phyloP scores from a whole-genome alignment of 768 basidiomycete genomes.

The Serendipita indica region DNA sequence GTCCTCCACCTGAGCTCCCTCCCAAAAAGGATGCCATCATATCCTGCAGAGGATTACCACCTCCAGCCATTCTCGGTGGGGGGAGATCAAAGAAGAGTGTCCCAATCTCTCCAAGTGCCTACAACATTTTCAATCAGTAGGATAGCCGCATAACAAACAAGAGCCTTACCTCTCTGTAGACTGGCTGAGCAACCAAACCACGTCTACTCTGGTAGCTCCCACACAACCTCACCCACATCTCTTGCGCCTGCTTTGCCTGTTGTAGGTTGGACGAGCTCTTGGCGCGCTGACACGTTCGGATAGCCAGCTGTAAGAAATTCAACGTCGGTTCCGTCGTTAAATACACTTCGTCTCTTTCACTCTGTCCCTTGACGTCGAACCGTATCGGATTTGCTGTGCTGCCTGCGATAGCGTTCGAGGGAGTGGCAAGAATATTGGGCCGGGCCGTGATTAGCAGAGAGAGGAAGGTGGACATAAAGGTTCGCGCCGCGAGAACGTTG shows the following conservation, averaged over 20 bases:
- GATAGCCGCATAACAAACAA: background rate
- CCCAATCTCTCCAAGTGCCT: constrained; percentile 58
- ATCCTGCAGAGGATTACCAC: constrained; percentile 71
- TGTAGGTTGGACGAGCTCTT: constrained; percentile 29
- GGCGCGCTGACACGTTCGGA: constrained; percentile 69
- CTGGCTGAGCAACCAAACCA: constrained; percentile 41
- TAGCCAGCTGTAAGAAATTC: constrained; percentile 84
- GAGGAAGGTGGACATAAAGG: constrained; percentile 76
- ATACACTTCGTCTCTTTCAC: constrained; percentile 44
- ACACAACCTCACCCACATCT: constrained; percentile 70
- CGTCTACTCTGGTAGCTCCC: constrained; percentile 70
- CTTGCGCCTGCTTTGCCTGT: constrained; percentile 62
- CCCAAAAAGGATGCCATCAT: constrained; percentile 85
- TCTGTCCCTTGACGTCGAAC: constrained; percentile 33
- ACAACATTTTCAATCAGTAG: constrained; percentile 10
- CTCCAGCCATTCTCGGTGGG: constrained; percentile 44
- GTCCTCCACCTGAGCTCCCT: constrained; percentile 28
- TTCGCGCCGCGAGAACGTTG: constrained; percentile 82
- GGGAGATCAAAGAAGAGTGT: constrained; percentile 78
- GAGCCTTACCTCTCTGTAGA: constrained; percentile 44
- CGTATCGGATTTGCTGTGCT: constrained; percentile 19
- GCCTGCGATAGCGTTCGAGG: constrained; percentile 21
- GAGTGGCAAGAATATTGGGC: constrained; percentile 28
- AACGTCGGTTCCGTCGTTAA: constrained; percentile 61
- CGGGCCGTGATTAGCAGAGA: constrained; percentile 41